These are phyloP conservation scores for Haplosporangium gracile DNA, from an alignment of 192 early-diverging fungal genomes.

Conservation along the genomic window DNA sequence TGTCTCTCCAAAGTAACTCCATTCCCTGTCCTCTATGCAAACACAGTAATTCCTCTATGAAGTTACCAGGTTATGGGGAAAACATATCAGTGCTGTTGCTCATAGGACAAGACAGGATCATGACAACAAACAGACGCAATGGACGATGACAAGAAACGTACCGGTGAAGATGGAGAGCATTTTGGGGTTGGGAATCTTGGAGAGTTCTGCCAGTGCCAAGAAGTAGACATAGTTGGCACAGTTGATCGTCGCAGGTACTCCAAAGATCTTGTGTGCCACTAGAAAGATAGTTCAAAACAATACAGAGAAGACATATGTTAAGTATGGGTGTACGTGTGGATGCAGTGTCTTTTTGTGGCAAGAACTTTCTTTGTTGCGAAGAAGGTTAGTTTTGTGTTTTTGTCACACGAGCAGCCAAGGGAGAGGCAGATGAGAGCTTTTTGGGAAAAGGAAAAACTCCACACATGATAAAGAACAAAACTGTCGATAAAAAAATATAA, in stretches of 20 bases:
- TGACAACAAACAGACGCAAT: not conserved
- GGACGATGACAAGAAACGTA: constrained; percentile 8
- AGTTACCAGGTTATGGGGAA: not conserved
- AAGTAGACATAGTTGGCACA: constrained; percentile 99
- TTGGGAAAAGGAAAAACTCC: not conserved
- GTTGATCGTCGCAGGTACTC: constrained; percentile 92
- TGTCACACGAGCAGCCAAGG: not conserved
- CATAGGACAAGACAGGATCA: not conserved
- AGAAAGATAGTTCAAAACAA: not conserved
- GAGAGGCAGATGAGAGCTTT: not conserved
- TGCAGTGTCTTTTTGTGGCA: not conserved
- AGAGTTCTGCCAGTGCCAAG: constrained; percentile 84
- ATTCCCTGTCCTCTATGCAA: constrained; percentile 97
- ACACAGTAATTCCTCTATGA: constrained; percentile 84
- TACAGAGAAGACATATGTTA: not conserved
- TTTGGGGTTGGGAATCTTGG: constrained; percentile 72
- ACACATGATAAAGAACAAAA: not conserved
- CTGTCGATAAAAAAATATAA: not conserved
- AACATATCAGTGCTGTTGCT: not conserved
- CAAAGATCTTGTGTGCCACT: constrained; percentile 98
- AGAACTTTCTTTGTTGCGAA: not conserved
- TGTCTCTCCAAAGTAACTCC: constrained; percentile 98
- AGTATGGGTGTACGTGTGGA: not conserved
- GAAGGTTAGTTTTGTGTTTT: not conserved
- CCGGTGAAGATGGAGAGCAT: constrained; percentile 88